Conservation (phyloP, 2,329 filamentous ascomycete genomes). For the Fusarium cyanostomum region DNA sequence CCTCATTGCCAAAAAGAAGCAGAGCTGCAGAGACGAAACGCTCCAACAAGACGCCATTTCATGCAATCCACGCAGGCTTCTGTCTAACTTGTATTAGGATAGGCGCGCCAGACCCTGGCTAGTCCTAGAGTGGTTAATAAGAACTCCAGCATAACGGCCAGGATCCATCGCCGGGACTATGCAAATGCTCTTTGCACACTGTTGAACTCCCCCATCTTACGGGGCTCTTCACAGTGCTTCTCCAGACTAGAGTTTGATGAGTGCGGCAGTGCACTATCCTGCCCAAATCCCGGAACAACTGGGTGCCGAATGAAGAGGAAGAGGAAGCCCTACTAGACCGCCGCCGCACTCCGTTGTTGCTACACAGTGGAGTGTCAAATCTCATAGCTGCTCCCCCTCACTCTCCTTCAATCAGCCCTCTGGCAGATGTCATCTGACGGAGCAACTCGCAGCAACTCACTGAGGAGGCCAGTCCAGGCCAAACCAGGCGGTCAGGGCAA, state of each 20-base stretch:
- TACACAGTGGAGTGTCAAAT: conserved; percentile 21
- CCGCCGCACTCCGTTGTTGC: conserved; percentile 18
- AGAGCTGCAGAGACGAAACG: conserved; percentile 25
- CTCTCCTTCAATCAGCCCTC: conserved; percentile 3
- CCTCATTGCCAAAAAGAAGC: neutral
- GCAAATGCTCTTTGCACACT: conserved; percentile 5
- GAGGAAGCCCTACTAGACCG: conserved; percentile 5
- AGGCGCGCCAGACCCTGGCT: conserved; percentile 23
- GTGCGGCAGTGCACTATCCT: conserved; percentile 1
- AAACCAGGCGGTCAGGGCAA: conserved; percentile 4
- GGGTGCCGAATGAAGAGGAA: neutral
- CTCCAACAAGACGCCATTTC: conserved; percentile 28
- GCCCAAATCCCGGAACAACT: neutral
- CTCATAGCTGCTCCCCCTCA: conserved; percentile 1
- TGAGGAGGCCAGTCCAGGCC: neutral
- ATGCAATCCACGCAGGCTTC: conserved; percentile 22
- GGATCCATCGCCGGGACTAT: conserved; percentile 8
- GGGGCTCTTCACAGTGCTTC: neutral
- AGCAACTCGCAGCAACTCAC: neutral
- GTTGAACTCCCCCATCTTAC: neutral
- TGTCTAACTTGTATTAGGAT: conserved; percentile 31
- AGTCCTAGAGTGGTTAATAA: conserved; percentile 13
- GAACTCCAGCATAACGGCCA: conserved; percentile 10
- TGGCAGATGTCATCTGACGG: neutral
- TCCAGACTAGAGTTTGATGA: neutral